These are phyloP conservation scores for Eimeria nieschulzi DNA, from an alignment of 169 alveolate species.

Conservation along the genomic window DNA sequence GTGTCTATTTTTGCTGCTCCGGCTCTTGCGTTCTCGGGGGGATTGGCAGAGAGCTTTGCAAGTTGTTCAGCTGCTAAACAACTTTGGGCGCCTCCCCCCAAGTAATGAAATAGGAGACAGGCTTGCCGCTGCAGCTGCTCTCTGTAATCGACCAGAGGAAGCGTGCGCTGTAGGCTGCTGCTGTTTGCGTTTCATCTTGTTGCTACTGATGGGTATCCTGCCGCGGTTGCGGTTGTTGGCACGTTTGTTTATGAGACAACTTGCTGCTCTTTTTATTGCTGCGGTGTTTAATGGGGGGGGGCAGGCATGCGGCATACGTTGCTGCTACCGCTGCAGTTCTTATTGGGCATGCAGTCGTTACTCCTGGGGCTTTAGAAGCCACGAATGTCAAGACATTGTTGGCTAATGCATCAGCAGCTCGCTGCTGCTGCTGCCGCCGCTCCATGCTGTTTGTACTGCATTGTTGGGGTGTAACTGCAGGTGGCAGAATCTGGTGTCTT, in stretches of 20 bases:
- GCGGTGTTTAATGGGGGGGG: neutral
- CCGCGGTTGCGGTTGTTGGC: neutral
- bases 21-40: neutral
- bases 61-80: constrained; percentile 18
- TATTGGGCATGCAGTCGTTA: neutral
- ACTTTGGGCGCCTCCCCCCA: constrained; percentile 23
- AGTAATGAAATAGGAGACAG: neutral
- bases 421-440: neutral
- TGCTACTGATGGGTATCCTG: neutral
- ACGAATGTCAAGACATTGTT: too few relatives aligned
- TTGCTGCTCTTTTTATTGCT: neutral
- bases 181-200: constrained; percentile 3
- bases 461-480: neutral
- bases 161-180: constrained; percentile 16
- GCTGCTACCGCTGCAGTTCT: neutral
- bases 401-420: neutral
- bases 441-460: too few relatives aligned
- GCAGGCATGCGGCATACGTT: neutral
- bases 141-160: neutral
- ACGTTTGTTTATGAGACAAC: neutral
- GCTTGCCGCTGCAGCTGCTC: constrained; percentile 44
- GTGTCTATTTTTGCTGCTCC: constrained; percentile 22
- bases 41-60: neutral
- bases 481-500: neutral
- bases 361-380: neutral